Evolutionary conservation across 1,284 basidiomycete species (phyloP).

Genomic region (Ustilago bromivora): DNA sequence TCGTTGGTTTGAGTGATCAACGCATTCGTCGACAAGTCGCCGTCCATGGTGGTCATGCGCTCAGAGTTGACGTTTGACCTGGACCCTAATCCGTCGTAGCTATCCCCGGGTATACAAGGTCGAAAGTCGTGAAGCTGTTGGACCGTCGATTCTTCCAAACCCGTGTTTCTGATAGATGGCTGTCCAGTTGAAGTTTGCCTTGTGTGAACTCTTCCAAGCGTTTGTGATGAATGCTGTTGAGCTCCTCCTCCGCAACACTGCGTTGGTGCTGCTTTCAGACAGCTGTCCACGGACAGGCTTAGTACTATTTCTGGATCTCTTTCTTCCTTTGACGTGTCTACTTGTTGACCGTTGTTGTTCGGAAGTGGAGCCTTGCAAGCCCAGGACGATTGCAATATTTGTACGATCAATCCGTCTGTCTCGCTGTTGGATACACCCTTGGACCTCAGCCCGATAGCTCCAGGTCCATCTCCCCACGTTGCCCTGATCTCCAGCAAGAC

Average conservation of each 20-base stretch:
- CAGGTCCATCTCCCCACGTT: slow-evolving; percentile 29
- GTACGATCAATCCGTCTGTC: slow-evolving; percentile 26
- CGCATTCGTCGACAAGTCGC: background rate
- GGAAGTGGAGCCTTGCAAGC: slow-evolving; percentile 10
- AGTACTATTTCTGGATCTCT: slow-evolving; percentile 19
- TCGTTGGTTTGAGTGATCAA: slow-evolving; percentile 2
- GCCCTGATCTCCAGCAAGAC: slow-evolving; percentile 52
- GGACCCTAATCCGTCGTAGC: background rate
- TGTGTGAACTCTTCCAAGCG: background rate
- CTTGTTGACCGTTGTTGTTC: background rate
- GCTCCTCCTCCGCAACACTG: slow-evolving; percentile 2
- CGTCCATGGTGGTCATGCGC: background rate
- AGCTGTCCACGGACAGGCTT: slow-evolving; percentile 28
- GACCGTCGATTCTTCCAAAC: slow-evolving; percentile 10
- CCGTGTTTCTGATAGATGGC: background rate
- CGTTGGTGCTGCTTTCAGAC: slow-evolving; percentile 1
- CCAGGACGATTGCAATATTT: slow-evolving; percentile 27
- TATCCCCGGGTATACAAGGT: slow-evolving; percentile 6
- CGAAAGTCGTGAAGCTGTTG: slow-evolving; percentile 43
- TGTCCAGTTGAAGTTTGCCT: background rate
- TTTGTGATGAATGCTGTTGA: background rate
- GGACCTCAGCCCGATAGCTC: background rate
- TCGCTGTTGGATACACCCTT: slow-evolving; percentile 12
- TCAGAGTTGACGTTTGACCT: slow-evolving; percentile 2
- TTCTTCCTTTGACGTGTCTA: background rate